Evolutionary conservation across 176 grass and related monocot species (phyloP).

Genomic region (Metroxylon sagu): DNA sequence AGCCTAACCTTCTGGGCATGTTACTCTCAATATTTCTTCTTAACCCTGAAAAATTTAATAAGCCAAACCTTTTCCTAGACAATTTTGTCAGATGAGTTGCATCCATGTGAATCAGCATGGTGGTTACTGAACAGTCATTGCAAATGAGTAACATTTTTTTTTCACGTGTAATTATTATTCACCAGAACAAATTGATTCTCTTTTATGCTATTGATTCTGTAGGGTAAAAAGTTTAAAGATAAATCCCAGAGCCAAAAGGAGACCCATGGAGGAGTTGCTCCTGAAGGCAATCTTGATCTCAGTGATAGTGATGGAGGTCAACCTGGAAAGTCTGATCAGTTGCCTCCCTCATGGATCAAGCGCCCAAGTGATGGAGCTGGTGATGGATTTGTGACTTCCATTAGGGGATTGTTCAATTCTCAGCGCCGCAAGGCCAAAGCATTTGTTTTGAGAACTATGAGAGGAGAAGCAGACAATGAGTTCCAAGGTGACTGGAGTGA

Average conservation of each 20-base stretch:
- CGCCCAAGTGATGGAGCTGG: constrained; percentile 73
- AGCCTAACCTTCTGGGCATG: too few species aligned
- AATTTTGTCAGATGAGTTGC: too few species aligned
- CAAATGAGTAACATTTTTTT: too few species aligned
- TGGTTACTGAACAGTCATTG: too few species aligned
- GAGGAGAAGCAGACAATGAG: constrained; percentile 64
- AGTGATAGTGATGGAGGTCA: constrained; percentile 81
- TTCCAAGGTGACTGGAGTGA: constrained; percentile 85
- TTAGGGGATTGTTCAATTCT: constrained; percentile 84
- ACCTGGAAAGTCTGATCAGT: constrained; percentile 51
- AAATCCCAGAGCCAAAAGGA: constrained; percentile 62
- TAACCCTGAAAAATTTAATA: too few species aligned
- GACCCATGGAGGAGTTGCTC: constrained; percentile 33
- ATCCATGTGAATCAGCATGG: too few species aligned
- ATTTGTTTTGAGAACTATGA: constrained; percentile 87
- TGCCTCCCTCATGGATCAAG: constrained; percentile 54
- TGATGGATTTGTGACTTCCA: constrained; percentile 83
- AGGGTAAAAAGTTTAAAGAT: constrained; percentile 97
- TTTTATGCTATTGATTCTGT: constrained; percentile 17
- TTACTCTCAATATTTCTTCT: too few species aligned
- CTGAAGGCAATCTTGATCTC: constrained; percentile 41
- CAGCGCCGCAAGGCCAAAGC: constrained; percentile 74
- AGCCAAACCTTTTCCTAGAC: too few species aligned
- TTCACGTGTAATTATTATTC: neutral
- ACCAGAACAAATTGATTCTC: constrained; percentile 21